Conservation (phyloP, 306 rosid genomes). For the Carpinus fangiana region DNA sequence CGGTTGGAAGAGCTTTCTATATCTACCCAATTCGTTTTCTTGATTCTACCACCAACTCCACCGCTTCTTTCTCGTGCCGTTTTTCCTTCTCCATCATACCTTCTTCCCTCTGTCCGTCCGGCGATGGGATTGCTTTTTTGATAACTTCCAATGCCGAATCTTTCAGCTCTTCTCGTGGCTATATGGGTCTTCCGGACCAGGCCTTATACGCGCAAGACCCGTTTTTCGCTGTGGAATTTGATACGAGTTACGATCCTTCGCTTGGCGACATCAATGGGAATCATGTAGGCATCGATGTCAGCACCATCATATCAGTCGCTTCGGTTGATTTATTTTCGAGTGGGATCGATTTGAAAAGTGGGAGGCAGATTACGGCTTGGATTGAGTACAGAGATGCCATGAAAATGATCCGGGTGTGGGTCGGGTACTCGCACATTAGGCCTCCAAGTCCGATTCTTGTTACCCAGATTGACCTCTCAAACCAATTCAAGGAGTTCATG, state of each 20-base stretch:
- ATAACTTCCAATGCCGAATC: conserved; percentile 44
- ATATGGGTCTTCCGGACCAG: conserved; percentile 64
- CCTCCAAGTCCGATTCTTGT: conserved; percentile 60
- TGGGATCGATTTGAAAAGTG: conserved; percentile 64
- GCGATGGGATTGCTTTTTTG: conserved; percentile 73
- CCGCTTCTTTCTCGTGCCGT: conserved; percentile 64
- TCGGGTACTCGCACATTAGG: conserved; percentile 47
- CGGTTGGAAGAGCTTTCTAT: conserved; percentile 68
- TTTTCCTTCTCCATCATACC: conserved; percentile 64
- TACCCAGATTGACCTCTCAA: conserved; percentile 60
- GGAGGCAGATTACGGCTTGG: conserved; percentile 65
- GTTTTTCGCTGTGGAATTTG: conserved; percentile 78
- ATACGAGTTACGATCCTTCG: conserved; percentile 58
- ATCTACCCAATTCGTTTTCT: conserved; percentile 67
- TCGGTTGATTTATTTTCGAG: conserved; percentile 52
- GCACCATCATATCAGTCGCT: conserved; percentile 37
- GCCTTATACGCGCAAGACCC: conserved; percentile 28
- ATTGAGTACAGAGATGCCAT: conserved; percentile 61
- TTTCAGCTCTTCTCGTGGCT: conserved; percentile 38
- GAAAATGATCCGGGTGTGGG: conserved; percentile 66
- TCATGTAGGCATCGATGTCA: conserved; percentile 59
- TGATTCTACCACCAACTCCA: conserved; percentile 53
- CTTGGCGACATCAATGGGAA: conserved; percentile 69
- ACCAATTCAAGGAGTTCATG: conserved; percentile 59
- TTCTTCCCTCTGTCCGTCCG: conserved; percentile 54